phyloP scores from a whole-genome alignment of 208 protist genomes.

The Kentomonas sorsogonicus region DNA sequence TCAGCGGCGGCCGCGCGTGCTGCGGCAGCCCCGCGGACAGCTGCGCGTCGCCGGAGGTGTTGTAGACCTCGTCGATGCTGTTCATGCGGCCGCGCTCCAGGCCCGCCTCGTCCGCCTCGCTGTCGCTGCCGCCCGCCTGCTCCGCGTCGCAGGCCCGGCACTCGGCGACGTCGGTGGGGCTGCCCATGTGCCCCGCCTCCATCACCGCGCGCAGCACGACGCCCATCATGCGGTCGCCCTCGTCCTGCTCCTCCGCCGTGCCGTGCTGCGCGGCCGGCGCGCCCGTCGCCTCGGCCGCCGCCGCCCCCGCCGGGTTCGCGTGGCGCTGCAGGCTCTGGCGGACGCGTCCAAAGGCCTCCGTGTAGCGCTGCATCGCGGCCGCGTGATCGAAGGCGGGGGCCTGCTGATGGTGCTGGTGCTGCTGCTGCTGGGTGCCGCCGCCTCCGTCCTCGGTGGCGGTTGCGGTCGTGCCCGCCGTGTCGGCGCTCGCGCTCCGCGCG shows the following conservation, averaged over 20 bases:
- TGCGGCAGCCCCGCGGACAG: background rate
- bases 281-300: background rate
- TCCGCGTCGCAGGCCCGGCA: background rate
- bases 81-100: conserved; percentile 4
- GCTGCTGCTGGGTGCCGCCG: too few relatives aligned
- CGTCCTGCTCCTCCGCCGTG: background rate
- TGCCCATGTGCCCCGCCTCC: background rate
- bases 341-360: background rate
- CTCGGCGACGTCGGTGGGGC: background rate
- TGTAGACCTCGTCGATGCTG: conserved; percentile 13
- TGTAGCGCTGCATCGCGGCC: conserved; percentile 5
- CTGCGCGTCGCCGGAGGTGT: conserved; percentile 11
- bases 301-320: background rate
- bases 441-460: too few relatives aligned
- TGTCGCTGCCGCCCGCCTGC: too few relatives aligned
- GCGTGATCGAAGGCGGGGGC: background rate
- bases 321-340: background rate
- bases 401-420: background rate
- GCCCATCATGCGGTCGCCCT: background rate
- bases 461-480: too few relatives aligned
- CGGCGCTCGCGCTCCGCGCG: too few relatives aligned
- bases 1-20: background rate
- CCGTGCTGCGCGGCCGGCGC: background rate
- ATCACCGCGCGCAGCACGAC: background rate
- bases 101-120: background rate